These are phyloP conservation scores for Aureobasidium musti DNA, from an alignment of 2,329 filamentous ascomycete species.

Conservation along the genomic window DNA sequence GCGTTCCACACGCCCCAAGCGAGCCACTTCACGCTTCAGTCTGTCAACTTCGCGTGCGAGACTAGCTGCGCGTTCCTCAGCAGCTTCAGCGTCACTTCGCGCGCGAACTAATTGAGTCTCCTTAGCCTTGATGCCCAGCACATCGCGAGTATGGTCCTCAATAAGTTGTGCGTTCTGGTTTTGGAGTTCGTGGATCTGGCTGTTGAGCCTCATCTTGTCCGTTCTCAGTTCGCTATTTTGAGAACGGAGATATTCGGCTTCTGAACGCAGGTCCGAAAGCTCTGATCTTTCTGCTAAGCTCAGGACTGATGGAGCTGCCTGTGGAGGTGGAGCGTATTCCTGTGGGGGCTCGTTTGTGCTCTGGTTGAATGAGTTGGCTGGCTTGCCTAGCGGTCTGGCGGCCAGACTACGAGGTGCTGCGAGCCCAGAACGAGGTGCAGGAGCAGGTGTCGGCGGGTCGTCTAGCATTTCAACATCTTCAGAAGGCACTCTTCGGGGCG, in stretches of 20 bases:
- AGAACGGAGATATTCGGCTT: constrained; percentile 75
- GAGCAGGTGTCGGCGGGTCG: constrained; percentile 40
- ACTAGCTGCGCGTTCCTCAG: constrained; percentile 81
- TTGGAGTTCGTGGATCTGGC: constrained; percentile 90
- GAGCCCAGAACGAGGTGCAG: constrained; percentile 44
- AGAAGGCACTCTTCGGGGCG: constrained; percentile 45
- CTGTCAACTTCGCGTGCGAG: constrained; percentile 87
- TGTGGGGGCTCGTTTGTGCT: constrained; percentile 42
- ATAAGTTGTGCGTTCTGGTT: constrained; percentile 96
- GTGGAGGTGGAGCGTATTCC: constrained; percentile 43
- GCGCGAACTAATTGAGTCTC: constrained; percentile 95
- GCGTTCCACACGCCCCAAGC: constrained; percentile 19
- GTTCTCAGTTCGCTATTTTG: constrained; percentile 78
- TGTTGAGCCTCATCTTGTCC: constrained; percentile 77
- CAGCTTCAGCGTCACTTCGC: constrained; percentile 82
- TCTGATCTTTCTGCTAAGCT: constrained; percentile 85
- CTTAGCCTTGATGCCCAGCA: constrained; percentile 93
- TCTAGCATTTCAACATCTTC: constrained; percentile 55
- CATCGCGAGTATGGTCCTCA: constrained; percentile 93
- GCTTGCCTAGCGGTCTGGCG: constrained; percentile 80
- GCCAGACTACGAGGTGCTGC: constrained; percentile 68
- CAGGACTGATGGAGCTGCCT: constrained; percentile 61
- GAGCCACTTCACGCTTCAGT: constrained; percentile 75
- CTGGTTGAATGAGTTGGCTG: constrained; percentile 63
- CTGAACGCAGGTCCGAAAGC: constrained; percentile 79